Percentiles rank a stretch among this genome's conserved stretches.
These are phyloP conservation scores for Ophiostoma populinum DNA, from an alignment of 2,329 filamentous ascomycete genomes.

Conservation along the genomic window DNA sequence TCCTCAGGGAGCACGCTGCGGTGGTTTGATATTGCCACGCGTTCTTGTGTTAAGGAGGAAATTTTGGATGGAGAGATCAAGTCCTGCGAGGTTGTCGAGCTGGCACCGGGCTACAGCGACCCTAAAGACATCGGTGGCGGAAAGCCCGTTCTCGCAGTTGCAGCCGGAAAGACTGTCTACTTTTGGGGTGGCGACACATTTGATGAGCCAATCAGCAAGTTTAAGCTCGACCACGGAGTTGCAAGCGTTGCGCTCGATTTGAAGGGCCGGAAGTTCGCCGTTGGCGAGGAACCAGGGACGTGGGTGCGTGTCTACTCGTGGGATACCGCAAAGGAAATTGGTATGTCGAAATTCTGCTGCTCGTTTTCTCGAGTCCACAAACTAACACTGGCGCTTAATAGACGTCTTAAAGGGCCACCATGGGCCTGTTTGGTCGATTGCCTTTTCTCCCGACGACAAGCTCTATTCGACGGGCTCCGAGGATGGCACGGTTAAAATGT, in stretches of 20 bases:
- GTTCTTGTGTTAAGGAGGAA: constrained; percentile 58
- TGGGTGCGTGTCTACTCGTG: constrained; percentile 94
- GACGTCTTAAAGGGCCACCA: constrained; percentile 95
- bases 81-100: constrained; percentile 73
- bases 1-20: constrained; percentile 82
- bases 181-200: constrained; percentile 70
- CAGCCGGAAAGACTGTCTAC: constrained; percentile 85
- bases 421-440: constrained; percentile 89
- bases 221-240: constrained; percentile 67
- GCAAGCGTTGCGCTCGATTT: constrained; percentile 81
- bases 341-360: constrained; percentile 23
- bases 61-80: constrained; percentile 71
- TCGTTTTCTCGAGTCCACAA: not conserved
- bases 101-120: constrained; percentile 41
- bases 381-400: constrained; percentile 15
- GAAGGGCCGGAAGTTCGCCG: constrained; percentile 66
- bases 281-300: constrained; percentile 79
- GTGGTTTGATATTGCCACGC: constrained; percentile 80
- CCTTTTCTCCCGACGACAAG: constrained; percentile 89
- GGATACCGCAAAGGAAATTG: constrained; percentile 64
- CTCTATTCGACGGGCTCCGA: constrained; percentile 93
- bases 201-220: constrained; percentile 57
- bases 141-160: constrained; percentile 62
- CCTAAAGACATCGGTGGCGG: constrained; percentile 48
- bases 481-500: constrained; percentile 92